Conservation (phyloP, 768 basidiomycete genomes). For the Lanmaoa rubissima region DNA sequence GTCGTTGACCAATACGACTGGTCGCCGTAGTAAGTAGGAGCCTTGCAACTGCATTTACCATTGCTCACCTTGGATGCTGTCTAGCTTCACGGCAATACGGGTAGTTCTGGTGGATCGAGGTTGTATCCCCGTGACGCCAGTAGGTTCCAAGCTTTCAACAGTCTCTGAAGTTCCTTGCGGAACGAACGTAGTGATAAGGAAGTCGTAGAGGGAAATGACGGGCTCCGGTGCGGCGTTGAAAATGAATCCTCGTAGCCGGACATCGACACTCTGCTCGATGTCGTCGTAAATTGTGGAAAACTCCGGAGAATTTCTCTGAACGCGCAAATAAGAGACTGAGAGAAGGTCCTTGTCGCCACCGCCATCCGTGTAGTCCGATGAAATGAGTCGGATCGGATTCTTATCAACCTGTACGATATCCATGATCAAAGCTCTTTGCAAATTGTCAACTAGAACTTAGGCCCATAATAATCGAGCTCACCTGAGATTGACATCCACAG, state of each 20-base stretch:
- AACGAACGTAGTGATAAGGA: constrained; percentile 96
- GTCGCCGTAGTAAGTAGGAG: constrained; percentile 10
- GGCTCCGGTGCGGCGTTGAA: constrained; percentile 89
- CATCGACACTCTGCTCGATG: constrained; percentile 84
- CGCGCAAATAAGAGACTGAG: constrained; percentile 72
- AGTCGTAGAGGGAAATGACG: constrained; percentile 88
- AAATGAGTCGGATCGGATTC: constrained; percentile 60
- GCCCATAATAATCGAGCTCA: constrained; percentile 28
- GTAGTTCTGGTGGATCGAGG: constrained; percentile 54
- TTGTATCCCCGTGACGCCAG: not conserved
- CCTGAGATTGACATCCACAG: constrained; percentile 79
- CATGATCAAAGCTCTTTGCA: constrained; percentile 68
- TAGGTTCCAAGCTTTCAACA: constrained; percentile 10
- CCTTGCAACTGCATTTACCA: not conserved
- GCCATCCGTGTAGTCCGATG: constrained; percentile 48
- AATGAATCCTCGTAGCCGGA: constrained; percentile 86
- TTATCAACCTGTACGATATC: constrained; percentile 58
- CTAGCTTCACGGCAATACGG: constrained; percentile 77
- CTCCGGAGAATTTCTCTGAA: constrained; percentile 83
- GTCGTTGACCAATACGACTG: constrained; percentile 79
- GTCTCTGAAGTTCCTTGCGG: constrained; percentile 33
- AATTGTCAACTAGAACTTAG: constrained; percentile 9
- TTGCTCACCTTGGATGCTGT: constrained; percentile 71
- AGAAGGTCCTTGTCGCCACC: constrained; percentile 64
- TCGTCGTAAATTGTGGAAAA: constrained; percentile 77